Base-by-base conservation (phyloP, 2,329 filamentous ascomycete species). In the Apiospora malaysiana region DNA sequence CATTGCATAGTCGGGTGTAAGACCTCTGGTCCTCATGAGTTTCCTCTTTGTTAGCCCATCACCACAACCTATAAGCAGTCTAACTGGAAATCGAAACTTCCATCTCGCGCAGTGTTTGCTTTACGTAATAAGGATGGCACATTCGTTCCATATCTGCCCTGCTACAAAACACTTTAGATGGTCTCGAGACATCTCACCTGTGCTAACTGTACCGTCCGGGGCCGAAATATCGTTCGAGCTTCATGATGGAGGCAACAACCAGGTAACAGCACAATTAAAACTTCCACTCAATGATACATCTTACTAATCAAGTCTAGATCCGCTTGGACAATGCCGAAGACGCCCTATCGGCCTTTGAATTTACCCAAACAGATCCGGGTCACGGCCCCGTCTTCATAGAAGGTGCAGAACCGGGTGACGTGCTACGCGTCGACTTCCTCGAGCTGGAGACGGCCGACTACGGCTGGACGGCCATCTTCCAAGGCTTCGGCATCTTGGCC, bases 401-500 rank as follows among this genome's bases (percentile, higher is more conserved):
- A 66, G 83, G 80, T 68, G 86, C 86, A 16, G 79, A 83, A 70
- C 85, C 86, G 0, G 86, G 86, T 49, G 86, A 88, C 74, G 83
- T 87, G 1, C 79, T 88, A 40, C 83, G 85, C 72, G 79, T 88
- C 56, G 86, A 88, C 56, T 79, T 88, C 68, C 69, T 87, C 21
- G 79, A 82, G 32, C 79, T 88, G 5, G 73, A 81, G 70, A 80
- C 84, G 6, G 82, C 81, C 2, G 78, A 81, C 69, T 88, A 83
- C 80, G 87, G 86, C 42, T 88, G 86, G 86, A 87, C 86, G 0
- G 84, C 82, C n/a, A 81, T 88, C 42, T 80, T 88, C 68, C 83
- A 83, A 0, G 81, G 80, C 23, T 87, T 88, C 73, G 86, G 87
- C 4, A 80, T 88, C 9, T 76, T 88, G 18, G 78, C 81, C 2